These are phyloP conservation scores for Ascomycota sp. DNA, from an alignment of 2,329 filamentous ascomycete species.

Conservation along the genomic window DNA sequence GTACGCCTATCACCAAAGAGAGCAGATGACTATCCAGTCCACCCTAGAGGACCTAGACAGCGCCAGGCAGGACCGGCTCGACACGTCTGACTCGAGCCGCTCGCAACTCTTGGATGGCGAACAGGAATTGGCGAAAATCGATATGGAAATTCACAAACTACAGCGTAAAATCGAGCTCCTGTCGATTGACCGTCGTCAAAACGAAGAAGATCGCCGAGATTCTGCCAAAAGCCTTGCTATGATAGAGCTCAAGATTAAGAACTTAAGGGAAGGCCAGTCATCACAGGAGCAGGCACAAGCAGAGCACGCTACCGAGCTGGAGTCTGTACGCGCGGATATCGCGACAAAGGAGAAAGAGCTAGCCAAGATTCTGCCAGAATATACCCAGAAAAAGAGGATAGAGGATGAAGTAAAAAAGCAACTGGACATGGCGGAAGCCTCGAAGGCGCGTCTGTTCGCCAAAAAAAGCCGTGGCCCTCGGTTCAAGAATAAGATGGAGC, in stretches of 20 bases:
- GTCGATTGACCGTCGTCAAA: constrained; percentile 63
- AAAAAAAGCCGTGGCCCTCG: constrained; percentile 81
- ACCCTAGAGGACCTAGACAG: constrained; percentile 70
- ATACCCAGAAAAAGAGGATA: constrained; percentile 49
- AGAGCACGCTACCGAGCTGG: constrained; percentile 51
- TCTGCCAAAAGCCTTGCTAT: constrained; percentile 63
- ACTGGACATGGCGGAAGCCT: constrained; percentile 56
- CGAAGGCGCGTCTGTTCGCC: constrained; percentile 60
- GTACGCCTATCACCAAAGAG: constrained; percentile 82
- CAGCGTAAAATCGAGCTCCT: constrained; percentile 70
- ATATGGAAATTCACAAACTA: constrained; percentile 59
- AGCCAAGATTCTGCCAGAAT: constrained; percentile 52
- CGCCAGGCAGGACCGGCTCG: constrained; percentile 59
- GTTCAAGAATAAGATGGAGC: constrained; percentile 73
- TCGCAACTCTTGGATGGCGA: constrained; percentile 60
- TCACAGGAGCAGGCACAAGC: constrained; percentile 52
- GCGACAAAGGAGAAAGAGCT: constrained; percentile 58
- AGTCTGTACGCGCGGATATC: constrained; percentile 55
- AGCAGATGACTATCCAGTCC: constrained; percentile 60
- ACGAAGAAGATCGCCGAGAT: constrained; percentile 78
- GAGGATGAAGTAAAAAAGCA: constrained; percentile 52
- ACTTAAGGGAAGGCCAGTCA: constrained; percentile 63
- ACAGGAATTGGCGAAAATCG: constrained; percentile 55
- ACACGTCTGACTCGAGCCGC: constrained; percentile 65
- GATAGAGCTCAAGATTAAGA: constrained; percentile 67